Conservation (phyloP, 345 rosid species). For the Brassica carinata region DNA sequence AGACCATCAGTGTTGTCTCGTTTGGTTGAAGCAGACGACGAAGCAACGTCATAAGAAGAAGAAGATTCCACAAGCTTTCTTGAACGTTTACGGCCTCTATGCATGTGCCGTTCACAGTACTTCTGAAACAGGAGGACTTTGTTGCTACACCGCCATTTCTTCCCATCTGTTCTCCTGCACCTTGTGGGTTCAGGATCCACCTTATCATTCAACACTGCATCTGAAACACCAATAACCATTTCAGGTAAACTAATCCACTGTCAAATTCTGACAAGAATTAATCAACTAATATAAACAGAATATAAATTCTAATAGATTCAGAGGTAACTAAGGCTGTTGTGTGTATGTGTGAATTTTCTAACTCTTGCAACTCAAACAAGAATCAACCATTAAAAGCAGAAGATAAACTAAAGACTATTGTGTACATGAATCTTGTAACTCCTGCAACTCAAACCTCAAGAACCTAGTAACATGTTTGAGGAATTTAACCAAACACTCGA, state of each 20-base stretch:
- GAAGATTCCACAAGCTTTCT: conserved; percentile 82
- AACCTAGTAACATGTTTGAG: not conserved
- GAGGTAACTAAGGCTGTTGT: not conserved
- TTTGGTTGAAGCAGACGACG: conserved; percentile 27
- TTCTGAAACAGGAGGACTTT: conserved; percentile 53
- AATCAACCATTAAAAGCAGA: not conserved
- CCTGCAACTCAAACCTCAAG: not conserved
- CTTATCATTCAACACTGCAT: conserved; percentile 41
- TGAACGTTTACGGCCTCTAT: conserved; percentile 80
- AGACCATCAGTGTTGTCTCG: conserved; percentile 14
- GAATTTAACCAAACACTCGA: not conserved
- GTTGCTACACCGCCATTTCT: conserved; percentile 75
- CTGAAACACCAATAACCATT: conserved; percentile 37
- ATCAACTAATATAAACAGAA: not conserved
- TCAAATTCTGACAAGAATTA: conserved; percentile 9
- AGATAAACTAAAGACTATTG: not conserved
- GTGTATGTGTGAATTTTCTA: not conserved
- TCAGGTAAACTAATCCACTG: not conserved
- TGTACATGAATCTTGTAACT: conserved; percentile 6
- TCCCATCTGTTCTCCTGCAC: conserved; percentile 84
- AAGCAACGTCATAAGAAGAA: conserved; percentile 37
- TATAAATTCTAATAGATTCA: conserved; percentile 2
- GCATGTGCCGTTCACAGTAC: conserved; percentile 71
- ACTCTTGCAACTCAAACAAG: conserved; percentile 9
- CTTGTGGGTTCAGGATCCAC: conserved; percentile 61